A percentile compares a stretch with the other conserved stretches of the same genome.
These are phyloP conservation scores for Kernera saxatilis DNA, from an alignment of 345 rosid species.

Conservation along the genomic window DNA sequence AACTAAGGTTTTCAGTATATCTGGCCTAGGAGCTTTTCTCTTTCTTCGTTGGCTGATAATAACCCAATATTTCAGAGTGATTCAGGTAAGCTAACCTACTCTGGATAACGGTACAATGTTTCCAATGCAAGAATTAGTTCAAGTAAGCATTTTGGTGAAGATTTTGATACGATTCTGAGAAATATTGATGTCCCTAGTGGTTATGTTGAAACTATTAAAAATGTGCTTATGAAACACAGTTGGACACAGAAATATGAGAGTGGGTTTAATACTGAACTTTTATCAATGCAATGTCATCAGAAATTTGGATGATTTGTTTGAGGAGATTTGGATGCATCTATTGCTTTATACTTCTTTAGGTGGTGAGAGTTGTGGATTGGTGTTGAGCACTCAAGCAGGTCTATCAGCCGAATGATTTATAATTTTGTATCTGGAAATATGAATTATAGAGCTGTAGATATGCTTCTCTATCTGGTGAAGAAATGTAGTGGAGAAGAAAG, in stretches of 20 bases:
- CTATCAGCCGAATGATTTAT: conserved; percentile 35
- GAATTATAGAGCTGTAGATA: conserved; percentile 37
- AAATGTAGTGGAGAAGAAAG: conserved; percentile 25
- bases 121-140: not conserved
- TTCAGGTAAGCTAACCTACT: not conserved
- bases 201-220: conserved; percentile 22
- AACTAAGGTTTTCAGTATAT: conserved; percentile 14
- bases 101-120: not conserved
- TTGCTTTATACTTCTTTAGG: conserved; percentile 40
- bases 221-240: conserved; percentile 24
- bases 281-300: conserved; percentile 24
- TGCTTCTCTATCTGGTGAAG: conserved; percentile 29
- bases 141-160: conserved; percentile 20
- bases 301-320: conserved; percentile 33
- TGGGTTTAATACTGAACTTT: conserved; percentile 23
- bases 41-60: not conserved
- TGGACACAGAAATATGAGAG: conserved; percentile 16
- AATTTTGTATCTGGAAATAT: conserved; percentile 39
- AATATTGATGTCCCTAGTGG: not conserved
- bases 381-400: conserved; percentile 16
- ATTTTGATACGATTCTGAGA: not conserved
- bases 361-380: conserved; percentile 39
- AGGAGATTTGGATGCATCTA: conserved; percentile 38
- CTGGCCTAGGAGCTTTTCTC: not conserved
- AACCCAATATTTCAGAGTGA: not conserved